Percentiles rank a stretch among this genome's conserved stretches.
These are phyloP conservation scores for Aspergillus avenaceus DNA, from an alignment of 495 filamentous ascomycete genomes.

Conservation along the genomic window DNA sequence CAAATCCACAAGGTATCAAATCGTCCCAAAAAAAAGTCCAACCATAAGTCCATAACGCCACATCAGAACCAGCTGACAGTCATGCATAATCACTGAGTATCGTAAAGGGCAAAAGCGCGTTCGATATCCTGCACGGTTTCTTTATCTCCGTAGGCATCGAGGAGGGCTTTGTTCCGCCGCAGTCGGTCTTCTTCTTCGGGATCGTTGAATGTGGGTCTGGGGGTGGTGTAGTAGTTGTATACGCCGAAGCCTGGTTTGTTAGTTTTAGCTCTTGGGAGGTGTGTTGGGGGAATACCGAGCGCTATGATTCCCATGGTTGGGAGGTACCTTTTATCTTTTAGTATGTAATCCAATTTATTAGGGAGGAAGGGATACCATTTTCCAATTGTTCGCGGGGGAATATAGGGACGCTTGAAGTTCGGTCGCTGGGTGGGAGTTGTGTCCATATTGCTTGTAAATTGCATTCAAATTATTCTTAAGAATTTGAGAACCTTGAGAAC, in stretches of 20 bases:
- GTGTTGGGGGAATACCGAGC: constrained; percentile 20
- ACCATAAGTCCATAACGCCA: not conserved
- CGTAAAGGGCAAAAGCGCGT: constrained; percentile 53
- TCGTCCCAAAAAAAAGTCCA: too few relatives aligned
- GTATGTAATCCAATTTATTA: not conserved
- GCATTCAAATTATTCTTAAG: too few relatives aligned
- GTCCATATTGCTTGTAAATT: too few relatives aligned
- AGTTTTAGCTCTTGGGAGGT: not conserved
- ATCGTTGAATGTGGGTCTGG: constrained; percentile 10
- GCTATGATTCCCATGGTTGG: constrained; percentile 29
- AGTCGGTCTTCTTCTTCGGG: constrained; percentile 32
- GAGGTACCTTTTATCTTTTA: constrained; percentile 21
- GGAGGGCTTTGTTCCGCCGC: constrained; percentile 30
- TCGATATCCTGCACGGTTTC: constrained; percentile 53
- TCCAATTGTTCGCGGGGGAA: not conserved
- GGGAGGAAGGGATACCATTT: not conserved
- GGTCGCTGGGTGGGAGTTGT: not conserved
- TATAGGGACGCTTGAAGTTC: not conserved
- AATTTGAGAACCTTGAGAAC: not conserved
- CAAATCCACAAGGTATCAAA: not conserved
- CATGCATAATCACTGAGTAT: constrained; percentile 12
- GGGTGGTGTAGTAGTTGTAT: constrained; percentile 25
- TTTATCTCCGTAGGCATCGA: constrained; percentile 59
- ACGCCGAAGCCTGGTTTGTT: constrained; percentile 25
- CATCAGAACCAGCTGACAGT: not conserved